phyloP scores from a whole-genome alignment of 1,284 basidiomycete species.

The Xerocomus nothofagi region DNA sequence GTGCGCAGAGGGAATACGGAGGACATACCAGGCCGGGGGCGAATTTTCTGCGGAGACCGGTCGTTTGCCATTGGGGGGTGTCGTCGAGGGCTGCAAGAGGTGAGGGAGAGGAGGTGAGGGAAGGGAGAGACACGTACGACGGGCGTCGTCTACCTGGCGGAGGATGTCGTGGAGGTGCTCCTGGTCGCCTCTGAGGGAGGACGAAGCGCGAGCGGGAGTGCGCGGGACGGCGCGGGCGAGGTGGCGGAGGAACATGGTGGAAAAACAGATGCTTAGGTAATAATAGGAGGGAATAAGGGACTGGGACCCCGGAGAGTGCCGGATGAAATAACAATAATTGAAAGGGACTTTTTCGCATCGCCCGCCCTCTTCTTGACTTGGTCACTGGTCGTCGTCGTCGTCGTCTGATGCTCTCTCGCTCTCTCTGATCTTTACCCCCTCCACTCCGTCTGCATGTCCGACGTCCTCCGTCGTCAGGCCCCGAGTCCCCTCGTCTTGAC shows the following conservation, averaged over 20 bases:
- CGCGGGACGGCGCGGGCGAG: constrained; percentile 13
- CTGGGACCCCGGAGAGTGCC: constrained; percentile 25
- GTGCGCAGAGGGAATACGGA: background rate
- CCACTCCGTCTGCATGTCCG: constrained; percentile 17
- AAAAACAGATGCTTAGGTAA: constrained; percentile 8
- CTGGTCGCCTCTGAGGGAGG: constrained; percentile 25
- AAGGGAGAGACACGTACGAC: constrained; percentile 3
- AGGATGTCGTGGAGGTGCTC: constrained; percentile 26
- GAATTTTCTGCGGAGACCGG: constrained; percentile 31
- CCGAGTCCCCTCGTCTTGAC: constrained; percentile 77
- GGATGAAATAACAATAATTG: background rate
- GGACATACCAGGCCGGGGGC: constrained; percentile 19
- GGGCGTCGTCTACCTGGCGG: constrained; percentile 23
- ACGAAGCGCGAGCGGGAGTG: constrained; percentile 9
- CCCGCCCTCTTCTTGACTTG: constrained; percentile 18
- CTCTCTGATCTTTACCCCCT: constrained; percentile 13
- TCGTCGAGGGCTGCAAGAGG: constrained; percentile 1
- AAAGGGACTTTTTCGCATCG: background rate
- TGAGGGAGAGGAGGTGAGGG: background rate
- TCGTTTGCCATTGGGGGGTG: constrained; percentile 21
- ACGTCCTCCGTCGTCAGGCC: constrained; percentile 58
- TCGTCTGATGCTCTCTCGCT: constrained; percentile 22
- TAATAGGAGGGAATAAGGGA: background rate
- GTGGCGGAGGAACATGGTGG: constrained; percentile 8
- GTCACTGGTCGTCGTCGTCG: constrained; percentile 19